Base-by-base conservation (phyloP, 192 early-diverging fungal genomes). In the Coemansia reversa region DNA sequence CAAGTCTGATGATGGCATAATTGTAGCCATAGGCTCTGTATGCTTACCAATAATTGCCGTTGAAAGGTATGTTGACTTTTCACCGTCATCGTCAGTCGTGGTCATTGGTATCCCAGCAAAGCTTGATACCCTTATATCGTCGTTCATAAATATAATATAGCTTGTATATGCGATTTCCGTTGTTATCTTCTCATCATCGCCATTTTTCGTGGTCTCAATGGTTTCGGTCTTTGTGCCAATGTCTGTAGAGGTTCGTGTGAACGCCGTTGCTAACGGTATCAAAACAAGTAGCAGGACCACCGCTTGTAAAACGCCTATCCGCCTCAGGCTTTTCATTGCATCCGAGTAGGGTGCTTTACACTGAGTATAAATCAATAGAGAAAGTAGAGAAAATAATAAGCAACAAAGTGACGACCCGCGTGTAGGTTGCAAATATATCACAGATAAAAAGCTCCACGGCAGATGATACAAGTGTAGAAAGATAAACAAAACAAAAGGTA, bases 81-180 rank as follows among this genome's bases (percentile, higher is more conserved):
- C 33, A 51, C 75, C 70, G 0, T 65, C 30, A 8, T 22, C 39
- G 60, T 78, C 66, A 4, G 69, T 78, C 1, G 75, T 78, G 16
- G 70, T 65, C 47, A 56, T 52, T 23, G 66, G 70, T 7, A 70
- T 62, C 9, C 75, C 75, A 19, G 69, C 60, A 58, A 78, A 72
- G 23, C 70, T 68, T 16, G 75, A 78, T 18, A 52, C 25, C 14
- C 20, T 30, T 9, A 25, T 29, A 9, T 66, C 27, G 59, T 78
- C 75, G 22, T 78, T 78, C 75, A 78, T 78, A 20, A 53, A 65
- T 8, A 78, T 61, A 30, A 72, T 51, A 33, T 72, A 72, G 61
- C 62, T 78, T 6, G 75, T 78, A 60, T 69, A 72, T 18, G 30
- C 27, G 12, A 70, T 61, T 20, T 58, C 22, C 2, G 55, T 54